Conservation (phyloP, 2,329 filamentous ascomycete species). For the Penicillium sp. region DNA sequence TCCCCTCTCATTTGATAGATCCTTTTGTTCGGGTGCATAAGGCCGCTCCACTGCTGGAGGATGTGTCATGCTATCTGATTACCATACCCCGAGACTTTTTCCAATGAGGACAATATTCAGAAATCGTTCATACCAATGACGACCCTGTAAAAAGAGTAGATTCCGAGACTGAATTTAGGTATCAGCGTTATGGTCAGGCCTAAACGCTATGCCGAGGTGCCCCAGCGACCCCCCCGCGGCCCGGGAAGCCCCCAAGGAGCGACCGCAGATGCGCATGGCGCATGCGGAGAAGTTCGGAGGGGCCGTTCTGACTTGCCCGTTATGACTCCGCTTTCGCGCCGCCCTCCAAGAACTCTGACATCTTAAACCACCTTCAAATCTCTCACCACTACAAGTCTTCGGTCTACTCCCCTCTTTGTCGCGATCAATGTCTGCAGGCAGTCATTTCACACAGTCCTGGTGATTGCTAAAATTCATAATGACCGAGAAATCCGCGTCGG, state of each 20-base stretch:
- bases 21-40: not conserved
- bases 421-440: slow-evolving; percentile 34
- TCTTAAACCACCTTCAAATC: slow-evolving; percentile 12
- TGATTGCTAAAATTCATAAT: slow-evolving; percentile 31
- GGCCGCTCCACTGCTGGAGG: not conserved
- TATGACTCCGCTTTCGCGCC: slow-evolving; percentile 29
- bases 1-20: slow-evolving; percentile 6
- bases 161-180: not conserved
- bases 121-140: not conserved
- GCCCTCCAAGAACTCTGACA: slow-evolving; percentile 18
- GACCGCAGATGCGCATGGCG: not conserved
- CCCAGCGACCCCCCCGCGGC: not conserved
- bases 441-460: slow-evolving; percentile 26
- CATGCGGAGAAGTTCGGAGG: slow-evolving; percentile 33
- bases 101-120: slow-evolving; percentile 3
- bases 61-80: not conserved
- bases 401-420: not conserved
- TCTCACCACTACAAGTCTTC: not conserved
- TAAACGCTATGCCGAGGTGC: slow-evolving; percentile 13
- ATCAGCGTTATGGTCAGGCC: not conserved
- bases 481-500: slow-evolving; percentile 35
- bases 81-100: not conserved
- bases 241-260: slow-evolving; percentile 3
- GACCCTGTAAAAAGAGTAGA: not conserved
- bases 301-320: slow-evolving; percentile 8